phyloP scores from a whole-genome alignment of 345 rosid genomes.

The Syzygium jambos region DNA sequence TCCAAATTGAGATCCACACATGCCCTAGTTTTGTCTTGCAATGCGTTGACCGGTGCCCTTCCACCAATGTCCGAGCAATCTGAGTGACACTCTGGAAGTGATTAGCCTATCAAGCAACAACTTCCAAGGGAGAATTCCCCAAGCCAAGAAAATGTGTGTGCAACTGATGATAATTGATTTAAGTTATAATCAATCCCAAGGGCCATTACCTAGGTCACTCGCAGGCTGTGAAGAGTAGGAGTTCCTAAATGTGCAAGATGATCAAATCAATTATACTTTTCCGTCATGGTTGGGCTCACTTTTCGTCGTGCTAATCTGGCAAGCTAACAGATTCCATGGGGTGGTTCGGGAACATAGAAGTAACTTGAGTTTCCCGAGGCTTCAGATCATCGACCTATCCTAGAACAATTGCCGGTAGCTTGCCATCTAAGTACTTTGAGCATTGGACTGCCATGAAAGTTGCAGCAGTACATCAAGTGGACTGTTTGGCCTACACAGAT shows the following conservation, averaged over 20 bases:
- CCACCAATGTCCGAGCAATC: background rate
- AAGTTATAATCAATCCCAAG: background rate
- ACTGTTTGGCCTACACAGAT: background rate
- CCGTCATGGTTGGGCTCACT: background rate
- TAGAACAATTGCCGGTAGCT: background rate
- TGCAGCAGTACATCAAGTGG: background rate
- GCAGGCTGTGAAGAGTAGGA: background rate
- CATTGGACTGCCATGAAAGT: background rate
- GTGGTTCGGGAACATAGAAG: background rate
- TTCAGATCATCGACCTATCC: background rate
- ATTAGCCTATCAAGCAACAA: background rate
- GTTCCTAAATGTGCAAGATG: background rate
- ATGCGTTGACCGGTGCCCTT: background rate
- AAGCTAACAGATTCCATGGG: background rate
- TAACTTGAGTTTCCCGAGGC: background rate
- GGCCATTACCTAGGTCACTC: background rate
- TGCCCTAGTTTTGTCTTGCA: background rate
- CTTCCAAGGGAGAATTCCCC: background rate
- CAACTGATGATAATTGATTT: background rate
- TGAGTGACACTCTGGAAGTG: background rate
- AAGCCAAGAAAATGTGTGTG: background rate
- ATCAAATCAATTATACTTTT: background rate
- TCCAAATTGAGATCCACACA: background rate
- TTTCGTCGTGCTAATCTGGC: background rate
- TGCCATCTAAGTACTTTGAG: background rate